Base-by-base conservation (phyloP, 257 asterid genomes). In the Solanum pennellii region DNA sequence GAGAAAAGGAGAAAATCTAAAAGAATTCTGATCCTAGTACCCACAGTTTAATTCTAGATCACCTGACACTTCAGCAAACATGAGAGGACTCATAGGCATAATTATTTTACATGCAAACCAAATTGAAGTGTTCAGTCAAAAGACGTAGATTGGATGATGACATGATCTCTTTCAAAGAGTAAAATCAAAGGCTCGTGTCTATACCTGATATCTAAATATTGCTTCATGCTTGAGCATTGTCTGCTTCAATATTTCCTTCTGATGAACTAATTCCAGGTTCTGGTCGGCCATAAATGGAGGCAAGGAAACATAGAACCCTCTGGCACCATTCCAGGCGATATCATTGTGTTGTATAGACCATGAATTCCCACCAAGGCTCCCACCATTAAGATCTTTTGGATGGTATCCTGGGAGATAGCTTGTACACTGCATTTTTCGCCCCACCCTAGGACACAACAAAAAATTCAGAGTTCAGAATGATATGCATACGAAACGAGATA, bases 181-280 rank as follows among this genome's bases (percentile, higher is more conserved):
- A 27, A 35, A 76, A 72, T 31, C 68, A 80, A 80, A 11, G 85
- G 42, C 31, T 49, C 29, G 3, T 60, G 89, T 56, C 60, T 13
- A 33, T 91, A 94, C 98, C 98, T 94, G 98, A 91, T 83, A 79
- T 89, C 92, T 94, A 93, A 95, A 93, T 31, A 90, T 88, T 80
- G 96, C 90, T 91, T 95, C 98, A 60, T 95, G 98, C 87, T 92
- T 90, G 90, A 91, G 95, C 79, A 95, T 92, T 62, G 90, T 91
- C 87, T 90, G 94, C 89, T 92, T 93, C 86, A 92, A 47, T 82
- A 90, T 39, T 86, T 92, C 95, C 90, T 91, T 94, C 86, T 90
- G 89, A 88, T 88, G 90, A 83, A 52, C 91, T 42, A 52, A 29
- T 82, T 82, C 85, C 44, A 76, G 31, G 85, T 87, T 82, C 49